A percentile compares a stretch with the other conserved stretches of the same genome.
phyloP scores from a whole-genome alignment of 495 filamentous ascomycete genomes.

The Penicillium maclennaniae region DNA sequence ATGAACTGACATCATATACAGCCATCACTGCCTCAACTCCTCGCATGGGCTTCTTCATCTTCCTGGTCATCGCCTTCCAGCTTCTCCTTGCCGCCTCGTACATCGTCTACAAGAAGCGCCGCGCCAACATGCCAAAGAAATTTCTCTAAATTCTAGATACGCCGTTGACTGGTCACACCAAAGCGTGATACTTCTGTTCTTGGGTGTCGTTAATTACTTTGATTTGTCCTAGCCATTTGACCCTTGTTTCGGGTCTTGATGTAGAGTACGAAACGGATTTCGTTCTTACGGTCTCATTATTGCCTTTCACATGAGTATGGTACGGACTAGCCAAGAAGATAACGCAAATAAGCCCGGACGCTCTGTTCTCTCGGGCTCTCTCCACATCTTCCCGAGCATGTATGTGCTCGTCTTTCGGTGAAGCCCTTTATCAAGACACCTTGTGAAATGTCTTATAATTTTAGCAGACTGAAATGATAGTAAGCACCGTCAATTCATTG shows the following conservation, averaged over 20 bases:
- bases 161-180: neutral
- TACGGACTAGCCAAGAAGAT: too few species aligned
- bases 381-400: too few species aligned
- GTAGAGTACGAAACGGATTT: slow-evolving; percentile 22
- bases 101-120: slow-evolving; percentile 76
- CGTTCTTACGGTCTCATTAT: neutral
- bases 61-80: slow-evolving; percentile 74
- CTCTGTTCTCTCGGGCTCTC: too few species aligned
- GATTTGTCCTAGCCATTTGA: slow-evolving; percentile 5
- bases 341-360: too few species aligned
- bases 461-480: too few species aligned
- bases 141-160: slow-evolving; percentile 58
- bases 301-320: neutral
- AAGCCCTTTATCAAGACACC: too few species aligned
- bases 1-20: slow-evolving; percentile 26
- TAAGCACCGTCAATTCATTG: too few species aligned
- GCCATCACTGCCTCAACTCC: slow-evolving; percentile 58
- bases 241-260: slow-evolving; percentile 11
- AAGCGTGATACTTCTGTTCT: slow-evolving; percentile 8
- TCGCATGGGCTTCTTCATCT: slow-evolving; percentile 68
- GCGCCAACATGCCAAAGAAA: slow-evolving; percentile 79
- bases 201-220: slow-evolving; percentile 16
- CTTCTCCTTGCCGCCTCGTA: slow-evolving; percentile 64
- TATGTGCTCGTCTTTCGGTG: too few species aligned
- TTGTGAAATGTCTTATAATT: too few species aligned